Conservation (phyloP, 2,329 filamentous ascomycete species). For the Cladosporium sp. region DNA sequence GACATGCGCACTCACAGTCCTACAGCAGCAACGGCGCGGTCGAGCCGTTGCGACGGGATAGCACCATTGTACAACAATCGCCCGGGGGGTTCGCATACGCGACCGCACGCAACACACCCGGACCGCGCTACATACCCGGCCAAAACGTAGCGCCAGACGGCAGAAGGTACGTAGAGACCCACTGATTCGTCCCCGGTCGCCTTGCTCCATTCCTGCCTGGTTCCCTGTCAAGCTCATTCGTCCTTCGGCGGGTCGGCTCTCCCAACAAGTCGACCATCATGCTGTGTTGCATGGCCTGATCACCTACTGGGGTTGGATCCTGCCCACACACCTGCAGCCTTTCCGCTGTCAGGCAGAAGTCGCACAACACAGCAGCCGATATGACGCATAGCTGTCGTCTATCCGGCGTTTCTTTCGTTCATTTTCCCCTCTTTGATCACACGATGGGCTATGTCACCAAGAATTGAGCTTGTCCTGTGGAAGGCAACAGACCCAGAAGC, state of each 20-base stretch:
- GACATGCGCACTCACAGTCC: conserved; percentile 47
- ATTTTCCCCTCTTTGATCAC: conserved; percentile 19
- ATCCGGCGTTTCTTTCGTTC: conserved; percentile 17
- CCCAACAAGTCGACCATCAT: conserved; percentile 11
- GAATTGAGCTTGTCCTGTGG: conserved; percentile 8
- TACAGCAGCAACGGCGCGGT: conserved; percentile 45
- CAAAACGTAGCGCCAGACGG: conserved; percentile 52
- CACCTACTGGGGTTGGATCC: conserved; percentile 11
- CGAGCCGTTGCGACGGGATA: conserved; percentile 54
- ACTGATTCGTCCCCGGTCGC: conserved; percentile 7
- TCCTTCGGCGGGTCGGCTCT: conserved; percentile 2
- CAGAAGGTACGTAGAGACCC: conserved; percentile 52
- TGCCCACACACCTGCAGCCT: conserved; percentile 13
- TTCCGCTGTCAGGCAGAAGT: conserved; percentile 23
- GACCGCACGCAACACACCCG: conserved; percentile 44
- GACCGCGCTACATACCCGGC: conserved; percentile 53
- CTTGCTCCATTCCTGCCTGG: conserved; percentile 7
- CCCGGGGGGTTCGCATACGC: conserved; percentile 47
- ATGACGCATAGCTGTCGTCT: conserved; percentile 5
- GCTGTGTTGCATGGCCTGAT: conserved; percentile 17
- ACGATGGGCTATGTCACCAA: conserved; percentile 17
- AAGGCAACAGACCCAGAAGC: conserved; percentile 10
- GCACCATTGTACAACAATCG: conserved; percentile 48
- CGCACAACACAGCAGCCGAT: conserved; percentile 21
- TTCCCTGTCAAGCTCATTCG: conserved; percentile 31